Percentiles rank a stretch among this genome's conserved stretches.
Evolutionary conservation across 148 eudicot genomes (phyloP).

Genomic region (Bassia scoparia): DNA sequence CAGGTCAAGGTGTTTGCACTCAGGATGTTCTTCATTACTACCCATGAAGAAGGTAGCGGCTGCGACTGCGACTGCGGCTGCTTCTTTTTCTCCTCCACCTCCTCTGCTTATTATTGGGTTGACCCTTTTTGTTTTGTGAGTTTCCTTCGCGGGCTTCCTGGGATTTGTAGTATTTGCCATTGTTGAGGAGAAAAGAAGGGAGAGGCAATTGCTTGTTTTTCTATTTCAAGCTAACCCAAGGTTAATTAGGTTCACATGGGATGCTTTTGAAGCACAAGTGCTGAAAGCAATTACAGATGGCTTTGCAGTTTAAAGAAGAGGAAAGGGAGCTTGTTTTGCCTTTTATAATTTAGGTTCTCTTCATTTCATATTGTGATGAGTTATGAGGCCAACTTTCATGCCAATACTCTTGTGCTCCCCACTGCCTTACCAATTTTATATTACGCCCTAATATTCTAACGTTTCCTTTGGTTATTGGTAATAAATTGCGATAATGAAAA

Average conservation of each 20-base stretch:
- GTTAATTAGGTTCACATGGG: conserved; percentile 31
- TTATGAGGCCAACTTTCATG: conserved; percentile 10
- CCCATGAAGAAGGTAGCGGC: conserved; percentile 65
- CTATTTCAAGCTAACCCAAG: conserved; percentile 18
- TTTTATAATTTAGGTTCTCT: conserved; percentile 13
- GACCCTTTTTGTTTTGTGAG: conserved; percentile 26
- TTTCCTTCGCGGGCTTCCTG: conserved; percentile 40
- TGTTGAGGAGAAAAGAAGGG: conserved; percentile 6
- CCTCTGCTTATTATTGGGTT: conserved; percentile 1
- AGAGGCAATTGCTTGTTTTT: conserved; percentile 15
- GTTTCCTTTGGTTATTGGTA: too few species aligned
- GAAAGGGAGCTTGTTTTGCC: conserved; percentile 1
- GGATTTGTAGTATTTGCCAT: conserved; percentile 64
- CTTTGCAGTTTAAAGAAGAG: conserved; percentile 13
- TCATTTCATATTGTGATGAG: conserved; percentile 9
- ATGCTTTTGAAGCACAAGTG: conserved; percentile 26
- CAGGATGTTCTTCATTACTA: conserved; percentile 63
- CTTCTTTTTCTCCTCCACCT: not conserved
- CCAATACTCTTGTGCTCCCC: too few species aligned
- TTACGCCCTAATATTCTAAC: too few species aligned
- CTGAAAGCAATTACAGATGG: conserved; percentile 19
- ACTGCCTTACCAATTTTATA: too few species aligned
- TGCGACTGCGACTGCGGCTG: conserved; percentile 8
- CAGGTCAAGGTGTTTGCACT: conserved; percentile 75
- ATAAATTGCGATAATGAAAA: too few species aligned